Conservation (phyloP, 2,329 filamentous ascomycete species). For the Pseudogymnoascus sp. region DNA sequence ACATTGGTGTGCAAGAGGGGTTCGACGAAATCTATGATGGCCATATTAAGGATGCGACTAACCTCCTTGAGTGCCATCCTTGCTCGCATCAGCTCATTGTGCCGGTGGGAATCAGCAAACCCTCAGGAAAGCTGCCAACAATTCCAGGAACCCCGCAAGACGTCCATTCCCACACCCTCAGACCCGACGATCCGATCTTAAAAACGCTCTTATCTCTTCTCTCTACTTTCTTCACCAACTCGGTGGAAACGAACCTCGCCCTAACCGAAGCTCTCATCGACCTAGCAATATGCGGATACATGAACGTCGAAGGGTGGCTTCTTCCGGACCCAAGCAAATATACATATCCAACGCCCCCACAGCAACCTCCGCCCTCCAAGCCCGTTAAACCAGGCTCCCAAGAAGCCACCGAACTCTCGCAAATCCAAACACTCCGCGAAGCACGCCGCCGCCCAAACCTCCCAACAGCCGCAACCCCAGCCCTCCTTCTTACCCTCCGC, state of each 20-base stretch:
- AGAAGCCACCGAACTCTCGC: constrained; percentile 35
- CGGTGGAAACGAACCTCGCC: constrained; percentile 81
- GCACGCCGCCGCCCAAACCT: constrained; percentile 47
- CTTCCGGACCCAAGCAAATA: constrained; percentile 62
- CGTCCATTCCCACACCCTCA: constrained; percentile 52
- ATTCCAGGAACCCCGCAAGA: constrained; percentile 53
- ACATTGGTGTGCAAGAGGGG: constrained; percentile 58
- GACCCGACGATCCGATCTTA: constrained; percentile 52
- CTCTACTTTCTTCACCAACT: constrained; percentile 77
- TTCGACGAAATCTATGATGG: constrained; percentile 65
- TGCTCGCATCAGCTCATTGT: constrained; percentile 63
- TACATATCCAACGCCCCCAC: constrained; percentile 33
- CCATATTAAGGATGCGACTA: constrained; percentile 62
- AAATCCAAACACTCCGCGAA: constrained; percentile 39
- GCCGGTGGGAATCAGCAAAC: constrained; percentile 49
- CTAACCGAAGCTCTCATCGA: constrained; percentile 77
- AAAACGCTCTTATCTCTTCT: constrained; percentile 62
- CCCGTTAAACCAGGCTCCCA: constrained; percentile 33
- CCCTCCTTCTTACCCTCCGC: constrained; percentile 50
- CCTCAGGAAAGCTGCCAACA: constrained; percentile 46
- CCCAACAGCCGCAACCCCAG: constrained; percentile 39
- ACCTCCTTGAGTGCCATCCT: constrained; percentile 60
- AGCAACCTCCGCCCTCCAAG: constrained; percentile 23
- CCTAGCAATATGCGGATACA: constrained; percentile 73
- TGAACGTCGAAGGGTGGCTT: constrained; percentile 85